Base-by-base conservation (phyloP, 257 asterid genomes). In the Capsicum pubescens region DNA sequence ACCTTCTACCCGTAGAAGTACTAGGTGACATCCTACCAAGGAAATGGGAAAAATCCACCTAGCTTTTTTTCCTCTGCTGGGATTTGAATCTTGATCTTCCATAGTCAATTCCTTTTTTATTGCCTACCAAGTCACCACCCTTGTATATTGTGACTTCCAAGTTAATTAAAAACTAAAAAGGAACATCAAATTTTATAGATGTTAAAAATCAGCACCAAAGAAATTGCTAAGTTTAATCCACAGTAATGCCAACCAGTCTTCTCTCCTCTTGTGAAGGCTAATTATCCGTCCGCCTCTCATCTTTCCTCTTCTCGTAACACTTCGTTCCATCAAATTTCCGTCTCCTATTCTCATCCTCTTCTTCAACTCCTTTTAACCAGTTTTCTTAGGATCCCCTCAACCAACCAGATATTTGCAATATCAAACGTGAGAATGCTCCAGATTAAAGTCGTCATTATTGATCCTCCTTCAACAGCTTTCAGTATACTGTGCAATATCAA, bases 81-180 rank as follows among this genome's bases (percentile, higher is more conserved):
- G 48, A 77, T 26, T 54, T 13, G 12, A 74, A 74, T 54, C 48
- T 26, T 14, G 44, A 15, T 77, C 64, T 77, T 54, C 81, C 48
- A 76, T 32, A 48, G 64, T 77, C 82, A 21, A 77, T 77, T 76
- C 48, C 48, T 14, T 32, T 77, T 52, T 50, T 35, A 26, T 77
- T 8, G 50, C 5, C 32, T 77, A 3, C 64, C 15, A 32, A 35
- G 42, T 14, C 21, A 26, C 50, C 56, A 32, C 50, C 64, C 50
- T 77, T 76, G 81, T 52, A 63, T 76, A 32, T 14, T 77, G 14
- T 54, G 82, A 16, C 13, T 26, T 74, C 13, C 64, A 77, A 52
- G 64, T 77, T 77, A 54, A 54, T 77, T 77, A 54, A 26, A 70
- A 74, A 32, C 46, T 7, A 50, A 50, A 76, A 26, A 36, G 46